Conservation (phyloP, 257 asterid genomes). For the Solanum etuberosum region DNA sequence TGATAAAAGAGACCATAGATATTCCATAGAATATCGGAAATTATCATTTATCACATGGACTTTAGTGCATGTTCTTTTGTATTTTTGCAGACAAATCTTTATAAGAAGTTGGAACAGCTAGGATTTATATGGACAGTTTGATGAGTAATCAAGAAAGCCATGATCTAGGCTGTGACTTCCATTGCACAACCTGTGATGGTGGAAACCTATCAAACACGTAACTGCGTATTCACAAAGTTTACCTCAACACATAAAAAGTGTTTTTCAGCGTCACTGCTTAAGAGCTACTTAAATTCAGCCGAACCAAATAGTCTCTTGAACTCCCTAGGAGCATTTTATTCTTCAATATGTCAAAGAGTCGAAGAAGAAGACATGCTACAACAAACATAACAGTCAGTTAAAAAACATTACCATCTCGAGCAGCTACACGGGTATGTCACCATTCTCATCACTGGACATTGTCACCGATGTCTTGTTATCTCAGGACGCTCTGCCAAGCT, state of each 20-base stretch:
- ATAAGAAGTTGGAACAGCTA: neutral
- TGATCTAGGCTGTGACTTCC: neutral
- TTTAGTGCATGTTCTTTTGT: neutral
- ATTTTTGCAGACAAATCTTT: neutral
- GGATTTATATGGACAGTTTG: neutral
- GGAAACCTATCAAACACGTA: neutral
- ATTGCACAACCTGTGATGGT: neutral
- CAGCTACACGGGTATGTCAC: neutral
- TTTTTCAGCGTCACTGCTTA: too few relatives aligned
- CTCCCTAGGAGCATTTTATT: neutral
- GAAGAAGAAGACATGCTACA: neutral
- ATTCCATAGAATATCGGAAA: conserved; percentile 10
- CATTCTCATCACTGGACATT: neutral
- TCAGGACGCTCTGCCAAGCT: neutral
- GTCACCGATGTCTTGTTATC: neutral
- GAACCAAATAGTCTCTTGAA: neutral
- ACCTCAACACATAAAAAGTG: neutral
- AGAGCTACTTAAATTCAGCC: neutral
- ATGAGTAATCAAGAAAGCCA: neutral
- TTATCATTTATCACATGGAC: conserved; percentile 13
- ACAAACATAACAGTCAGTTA: neutral
- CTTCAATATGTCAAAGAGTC: neutral
- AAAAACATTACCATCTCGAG: neutral
- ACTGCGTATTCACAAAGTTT: neutral
- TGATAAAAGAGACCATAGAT: neutral